These are phyloP conservation scores for Madurella fahalii DNA, from an alignment of 2,329 filamentous ascomycete genomes.

Conservation along the genomic window DNA sequence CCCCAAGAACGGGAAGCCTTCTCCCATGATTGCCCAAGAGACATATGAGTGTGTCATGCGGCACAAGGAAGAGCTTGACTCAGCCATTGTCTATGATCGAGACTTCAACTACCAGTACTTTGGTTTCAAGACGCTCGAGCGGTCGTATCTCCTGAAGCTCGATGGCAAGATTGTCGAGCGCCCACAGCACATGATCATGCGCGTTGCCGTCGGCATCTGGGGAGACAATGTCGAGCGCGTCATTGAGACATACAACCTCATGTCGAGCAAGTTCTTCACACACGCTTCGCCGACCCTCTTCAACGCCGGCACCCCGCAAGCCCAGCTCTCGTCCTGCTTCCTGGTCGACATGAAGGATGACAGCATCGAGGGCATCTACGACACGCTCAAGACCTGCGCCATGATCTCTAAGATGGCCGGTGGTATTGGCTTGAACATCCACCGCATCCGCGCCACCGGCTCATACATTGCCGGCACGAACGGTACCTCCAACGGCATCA, in stretches of 20 bases:
- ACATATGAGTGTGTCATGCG: conserved; percentile 93
- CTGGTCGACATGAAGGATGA: conserved; percentile 99
- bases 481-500: conserved; percentile 93
- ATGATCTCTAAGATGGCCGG: conserved; percentile 99
- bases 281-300: conserved; percentile 97
- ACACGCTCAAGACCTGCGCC: conserved; percentile 97
- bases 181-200: conserved; percentile 99
- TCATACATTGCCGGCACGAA: conserved; percentile 99
- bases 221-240: conserved; percentile 91
- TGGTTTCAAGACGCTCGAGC: conserved; percentile 97
- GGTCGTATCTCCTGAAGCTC: conserved; percentile 93
- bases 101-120: conserved; percentile 99
- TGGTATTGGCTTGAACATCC: conserved; percentile 93
- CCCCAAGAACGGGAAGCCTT: conserved; percentile 76
- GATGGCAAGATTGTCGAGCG: conserved; percentile 95
- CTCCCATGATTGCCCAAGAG: conserved; percentile 91
- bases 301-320: conserved; percentile 92
- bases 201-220: conserved; percentile 95
- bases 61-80: conserved; percentile 95
- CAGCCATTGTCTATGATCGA: conserved; percentile 96
- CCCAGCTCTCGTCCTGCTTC: conserved; percentile 97
- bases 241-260: conserved; percentile 96
- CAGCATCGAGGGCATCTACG: conserved; percentile 98
- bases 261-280: conserved; percentile 98
- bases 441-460: conserved; percentile 93